phyloP scores from a whole-genome alignment of 2,329 filamentous ascomycete genomes.

The Paecilomyces niveus region DNA sequence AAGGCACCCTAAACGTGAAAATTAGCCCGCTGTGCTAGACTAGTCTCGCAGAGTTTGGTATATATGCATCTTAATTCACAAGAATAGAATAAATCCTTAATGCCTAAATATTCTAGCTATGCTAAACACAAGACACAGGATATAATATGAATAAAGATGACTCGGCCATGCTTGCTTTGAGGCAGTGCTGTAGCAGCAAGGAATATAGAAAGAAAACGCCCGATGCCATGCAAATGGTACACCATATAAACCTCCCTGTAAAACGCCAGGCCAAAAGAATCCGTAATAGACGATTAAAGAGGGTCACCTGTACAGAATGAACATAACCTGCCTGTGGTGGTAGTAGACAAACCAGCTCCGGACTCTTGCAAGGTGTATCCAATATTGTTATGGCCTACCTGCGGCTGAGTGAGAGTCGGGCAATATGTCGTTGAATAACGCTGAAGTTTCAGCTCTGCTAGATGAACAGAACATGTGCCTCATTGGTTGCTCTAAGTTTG shows the following conservation, averaged over 20 bases:
- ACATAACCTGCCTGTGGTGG: neutral
- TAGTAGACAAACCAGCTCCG: neutral
- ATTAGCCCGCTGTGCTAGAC: too few relatives aligned
- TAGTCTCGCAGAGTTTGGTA: neutral
- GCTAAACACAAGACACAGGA: neutral
- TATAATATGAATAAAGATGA: neutral
- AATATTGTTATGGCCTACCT: neutral
- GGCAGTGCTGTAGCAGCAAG: neutral
- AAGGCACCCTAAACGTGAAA: too few relatives aligned
- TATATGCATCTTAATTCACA: neutral
- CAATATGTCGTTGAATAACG: neutral
- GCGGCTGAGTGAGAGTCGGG: neutral
- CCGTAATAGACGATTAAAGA: neutral
- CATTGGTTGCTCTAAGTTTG: neutral
- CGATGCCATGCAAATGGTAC: conserved; percentile 19
- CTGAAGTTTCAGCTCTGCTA: neutral
- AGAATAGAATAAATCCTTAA: neutral
- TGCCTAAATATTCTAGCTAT: neutral
- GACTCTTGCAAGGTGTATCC: neutral
- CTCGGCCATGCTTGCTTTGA: neutral
- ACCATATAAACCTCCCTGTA: conserved; percentile 4
- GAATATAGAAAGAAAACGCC: conserved; percentile 13
- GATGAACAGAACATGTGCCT: neutral
- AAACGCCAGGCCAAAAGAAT: conserved; percentile 9
- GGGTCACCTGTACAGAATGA: neutral